These are phyloP conservation scores for Ramularia endophylla DNA, from an alignment of 2,329 filamentous ascomycete species.

Conservation along the genomic window DNA sequence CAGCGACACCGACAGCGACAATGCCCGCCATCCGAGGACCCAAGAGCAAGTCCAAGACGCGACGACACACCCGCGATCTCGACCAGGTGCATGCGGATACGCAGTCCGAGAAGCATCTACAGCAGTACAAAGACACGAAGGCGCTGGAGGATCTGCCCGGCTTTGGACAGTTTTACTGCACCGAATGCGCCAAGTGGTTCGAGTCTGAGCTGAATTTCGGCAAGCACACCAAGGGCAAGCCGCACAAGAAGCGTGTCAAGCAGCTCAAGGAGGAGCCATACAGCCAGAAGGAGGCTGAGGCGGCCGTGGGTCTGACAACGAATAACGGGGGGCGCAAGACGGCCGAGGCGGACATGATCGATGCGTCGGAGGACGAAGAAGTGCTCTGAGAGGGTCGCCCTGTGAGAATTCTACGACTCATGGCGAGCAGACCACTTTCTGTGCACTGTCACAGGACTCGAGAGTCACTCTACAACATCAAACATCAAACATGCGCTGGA, in stretches of 20 bases:
- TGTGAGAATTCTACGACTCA: no score
- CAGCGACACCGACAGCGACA: slow-evolving; percentile 36
- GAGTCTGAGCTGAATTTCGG: slow-evolving; percentile 73
- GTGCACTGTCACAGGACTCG: no score
- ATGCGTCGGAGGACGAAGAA: slow-evolving; percentile 16
- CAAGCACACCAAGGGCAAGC: slow-evolving; percentile 77
- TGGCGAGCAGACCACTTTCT: no score
- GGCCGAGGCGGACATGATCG: slow-evolving; percentile 26
- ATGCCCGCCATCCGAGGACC: slow-evolving; percentile 48
- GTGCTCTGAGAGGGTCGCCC: slow-evolving; percentile 18
- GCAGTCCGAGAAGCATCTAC: slow-evolving; percentile 69
- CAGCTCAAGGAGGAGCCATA: slow-evolving; percentile 79
- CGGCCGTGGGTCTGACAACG: slow-evolving; percentile 64
- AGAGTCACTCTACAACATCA: no score
- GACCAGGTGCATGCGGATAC: slow-evolving; percentile 89
- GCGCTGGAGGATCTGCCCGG: slow-evolving; percentile 81
- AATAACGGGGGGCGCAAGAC: slow-evolving; percentile 55
- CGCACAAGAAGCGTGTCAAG: slow-evolving; percentile 87
- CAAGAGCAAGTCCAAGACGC: slow-evolving; percentile 45
- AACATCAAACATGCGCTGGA: no score
- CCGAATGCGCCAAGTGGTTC: slow-evolving; percentile 95
- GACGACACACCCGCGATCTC: slow-evolving; percentile 62
- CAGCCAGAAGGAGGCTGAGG: slow-evolving; percentile 78
- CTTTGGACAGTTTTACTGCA: slow-evolving; percentile 79
- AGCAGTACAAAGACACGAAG: slow-evolving; percentile 71